Evolutionary conservation across 257 asterid genomes (phyloP).

Genomic region (Jacaranda copaia): DNA sequence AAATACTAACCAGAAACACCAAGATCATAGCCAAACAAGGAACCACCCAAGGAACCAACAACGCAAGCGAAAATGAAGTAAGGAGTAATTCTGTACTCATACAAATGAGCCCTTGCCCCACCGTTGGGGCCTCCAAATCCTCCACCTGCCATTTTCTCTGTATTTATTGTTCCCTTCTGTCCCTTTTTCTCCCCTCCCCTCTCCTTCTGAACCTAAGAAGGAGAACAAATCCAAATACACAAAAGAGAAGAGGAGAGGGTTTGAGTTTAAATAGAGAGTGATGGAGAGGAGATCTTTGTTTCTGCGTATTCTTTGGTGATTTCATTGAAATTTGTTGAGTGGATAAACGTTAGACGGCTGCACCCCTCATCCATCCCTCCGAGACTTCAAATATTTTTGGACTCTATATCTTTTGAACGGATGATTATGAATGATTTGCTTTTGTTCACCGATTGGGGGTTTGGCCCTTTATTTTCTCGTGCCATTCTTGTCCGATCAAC

Average conservation of each 20-base stretch:
- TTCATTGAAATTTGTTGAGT: background rate
- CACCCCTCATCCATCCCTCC: too few relatives aligned
- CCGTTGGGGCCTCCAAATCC: slow-evolving; percentile 44
- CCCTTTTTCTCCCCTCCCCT: too few relatives aligned
- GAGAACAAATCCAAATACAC: background rate
- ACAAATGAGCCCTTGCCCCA: slow-evolving; percentile 71
- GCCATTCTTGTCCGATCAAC: too few relatives aligned
- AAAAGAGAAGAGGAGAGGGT: background rate
- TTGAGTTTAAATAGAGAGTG: background rate
- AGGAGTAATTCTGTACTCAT: slow-evolving; percentile 68
- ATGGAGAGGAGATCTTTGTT: background rate
- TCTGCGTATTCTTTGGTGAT: background rate
- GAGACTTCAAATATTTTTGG: too few relatives aligned
- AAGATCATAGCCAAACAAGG: slow-evolving; percentile 89
- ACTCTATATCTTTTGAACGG: too few relatives aligned
- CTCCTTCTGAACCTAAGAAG: background rate
- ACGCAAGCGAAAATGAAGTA: slow-evolving; percentile 79
- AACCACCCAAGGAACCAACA: slow-evolving; percentile 86
- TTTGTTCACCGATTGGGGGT: too few relatives aligned
- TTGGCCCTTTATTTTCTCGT: too few relatives aligned
- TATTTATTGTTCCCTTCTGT: background rate
- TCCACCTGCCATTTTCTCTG: slow-evolving; percentile 70
- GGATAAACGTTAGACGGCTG: background rate
- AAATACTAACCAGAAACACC: slow-evolving; percentile 81
- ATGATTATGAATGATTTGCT: too few relatives aligned